Percentiles rank a stretch among this genome's conserved stretches.
Conservation (phyloP, 2,329 filamentous ascomycete genomes). For the Cladophialophora bantiana region DNA sequence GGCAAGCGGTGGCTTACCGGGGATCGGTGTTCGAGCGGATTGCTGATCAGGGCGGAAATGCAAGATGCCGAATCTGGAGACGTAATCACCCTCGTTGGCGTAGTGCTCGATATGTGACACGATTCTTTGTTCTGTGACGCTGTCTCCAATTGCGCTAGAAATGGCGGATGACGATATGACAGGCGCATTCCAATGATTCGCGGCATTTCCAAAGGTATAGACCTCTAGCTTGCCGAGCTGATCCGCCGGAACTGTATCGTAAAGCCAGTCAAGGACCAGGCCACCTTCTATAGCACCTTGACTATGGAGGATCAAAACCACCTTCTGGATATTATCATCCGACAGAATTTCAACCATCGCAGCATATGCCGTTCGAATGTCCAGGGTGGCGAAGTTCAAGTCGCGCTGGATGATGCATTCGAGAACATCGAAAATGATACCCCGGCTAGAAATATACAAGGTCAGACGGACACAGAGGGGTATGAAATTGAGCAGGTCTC, state of each 20-base stretch:
- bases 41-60: constrained; percentile 49
- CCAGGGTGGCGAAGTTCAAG: constrained; percentile 73
- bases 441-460: constrained; percentile 44
- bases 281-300: constrained; percentile 79
- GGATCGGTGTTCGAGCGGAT: background rate
- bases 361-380: constrained; percentile 67
- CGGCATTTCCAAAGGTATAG: constrained; percentile 77
- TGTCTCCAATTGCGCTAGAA: constrained; percentile 12
- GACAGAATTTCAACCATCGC: constrained; percentile 69
- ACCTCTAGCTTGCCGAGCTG: constrained; percentile 74
- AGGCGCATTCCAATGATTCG: constrained; percentile 84
- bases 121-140: constrained; percentile 50
- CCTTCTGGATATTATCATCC: constrained; percentile 67
- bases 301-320: constrained; percentile 77
- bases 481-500: background rate
- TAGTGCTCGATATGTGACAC: constrained; percentile 82
- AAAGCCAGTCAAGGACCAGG: constrained; percentile 76
- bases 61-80: constrained; percentile 75
- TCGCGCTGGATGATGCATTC: constrained; percentile 80
- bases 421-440: constrained; percentile 76
- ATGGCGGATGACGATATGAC: constrained; percentile 35
- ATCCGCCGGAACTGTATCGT: constrained; percentile 73
- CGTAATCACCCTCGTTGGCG: constrained; percentile 75
- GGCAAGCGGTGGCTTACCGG: background rate
- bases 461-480: background rate